Percentiles rank a stretch among this genome's conserved stretches.
These are phyloP conservation scores for Aureobasidium namibiae DNA, from an alignment of 2,329 filamentous ascomycete species.

Conservation along the genomic window DNA sequence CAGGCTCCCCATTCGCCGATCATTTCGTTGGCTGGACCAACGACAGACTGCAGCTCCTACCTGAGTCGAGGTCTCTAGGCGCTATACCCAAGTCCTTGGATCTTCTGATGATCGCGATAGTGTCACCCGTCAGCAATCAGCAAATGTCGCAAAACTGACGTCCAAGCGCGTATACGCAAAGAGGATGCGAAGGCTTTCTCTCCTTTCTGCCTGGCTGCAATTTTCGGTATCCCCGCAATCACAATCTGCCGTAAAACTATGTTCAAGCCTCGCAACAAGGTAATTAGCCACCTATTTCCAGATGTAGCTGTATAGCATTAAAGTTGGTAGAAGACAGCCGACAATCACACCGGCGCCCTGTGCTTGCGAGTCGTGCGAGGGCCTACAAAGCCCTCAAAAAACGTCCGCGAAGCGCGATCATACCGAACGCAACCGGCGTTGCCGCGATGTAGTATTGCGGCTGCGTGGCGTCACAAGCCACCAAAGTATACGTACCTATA, in stretches of 20 bases:
- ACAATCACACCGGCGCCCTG: background rate
- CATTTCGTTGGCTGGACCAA: background rate
- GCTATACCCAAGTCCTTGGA: background rate
- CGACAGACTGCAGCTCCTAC: background rate
- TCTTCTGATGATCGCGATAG: background rate
- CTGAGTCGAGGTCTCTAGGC: background rate
- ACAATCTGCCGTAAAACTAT: background rate
- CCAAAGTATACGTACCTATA: conserved; percentile 6
- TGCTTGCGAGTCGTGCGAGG: background rate
- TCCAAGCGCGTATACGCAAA: background rate
- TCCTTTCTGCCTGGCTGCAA: background rate
- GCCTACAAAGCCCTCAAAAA: background rate
- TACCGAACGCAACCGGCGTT: background rate
- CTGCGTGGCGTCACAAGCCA: background rate
- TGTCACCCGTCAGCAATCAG: too few relatives aligned
- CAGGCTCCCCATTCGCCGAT: background rate
- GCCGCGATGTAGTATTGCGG: background rate
- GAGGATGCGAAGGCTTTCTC: background rate
- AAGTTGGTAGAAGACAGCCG: background rate
- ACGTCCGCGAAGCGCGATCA: background rate
- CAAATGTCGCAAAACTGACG: background rate
- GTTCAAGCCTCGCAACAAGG: background rate
- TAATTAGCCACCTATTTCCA: background rate
- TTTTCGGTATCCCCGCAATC: background rate
- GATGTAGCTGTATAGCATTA: background rate